phyloP scores from a whole-genome alignment of 805 yeast genomes.

The Cyberlindnera japonica region DNA sequence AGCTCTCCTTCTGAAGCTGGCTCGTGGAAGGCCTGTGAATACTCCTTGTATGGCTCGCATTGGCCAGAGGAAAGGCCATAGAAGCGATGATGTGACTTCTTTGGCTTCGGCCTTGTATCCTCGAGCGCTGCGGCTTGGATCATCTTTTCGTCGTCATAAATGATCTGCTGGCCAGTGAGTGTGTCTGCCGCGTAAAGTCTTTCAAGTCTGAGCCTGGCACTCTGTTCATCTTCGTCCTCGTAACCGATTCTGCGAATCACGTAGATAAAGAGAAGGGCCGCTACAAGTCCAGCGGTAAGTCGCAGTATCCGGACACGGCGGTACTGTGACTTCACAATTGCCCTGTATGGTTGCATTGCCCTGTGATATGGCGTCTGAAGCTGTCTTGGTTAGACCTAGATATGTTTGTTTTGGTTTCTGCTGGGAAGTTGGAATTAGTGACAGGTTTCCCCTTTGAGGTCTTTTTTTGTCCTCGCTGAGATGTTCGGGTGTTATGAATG shows the following conservation, averaged over 20 bases:
- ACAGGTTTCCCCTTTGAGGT: background rate
- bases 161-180: constrained; percentile 5
- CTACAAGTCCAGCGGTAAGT: constrained; percentile 5
- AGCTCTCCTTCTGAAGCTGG: constrained; percentile 58
- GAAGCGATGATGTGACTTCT: constrained; percentile 15
- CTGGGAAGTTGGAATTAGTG: background rate
- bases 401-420: too few relatives aligned
- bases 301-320: constrained; percentile 8
- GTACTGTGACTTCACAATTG: constrained; percentile 7
- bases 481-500: constrained; percentile 1
- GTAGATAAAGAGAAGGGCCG: constrained; percentile 8
- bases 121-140: constrained; percentile 8
- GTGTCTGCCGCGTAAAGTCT: constrained; percentile 8
- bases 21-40: constrained; percentile 47
- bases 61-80: constrained; percentile 13
- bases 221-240: constrained; percentile 16
- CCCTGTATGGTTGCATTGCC: constrained; percentile 9
- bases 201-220: constrained; percentile 10
- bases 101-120: constrained; percentile 7
- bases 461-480: background rate
- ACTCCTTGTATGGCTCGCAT: constrained; percentile 64
- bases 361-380: too few relatives aligned
- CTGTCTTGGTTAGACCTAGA: too few relatives aligned
- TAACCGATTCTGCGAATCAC: constrained; percentile 11
- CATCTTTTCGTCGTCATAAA: constrained; percentile 9